phyloP scores from a whole-genome alignment of 1,284 basidiomycete genomes.

The Tilletia caries region DNA sequence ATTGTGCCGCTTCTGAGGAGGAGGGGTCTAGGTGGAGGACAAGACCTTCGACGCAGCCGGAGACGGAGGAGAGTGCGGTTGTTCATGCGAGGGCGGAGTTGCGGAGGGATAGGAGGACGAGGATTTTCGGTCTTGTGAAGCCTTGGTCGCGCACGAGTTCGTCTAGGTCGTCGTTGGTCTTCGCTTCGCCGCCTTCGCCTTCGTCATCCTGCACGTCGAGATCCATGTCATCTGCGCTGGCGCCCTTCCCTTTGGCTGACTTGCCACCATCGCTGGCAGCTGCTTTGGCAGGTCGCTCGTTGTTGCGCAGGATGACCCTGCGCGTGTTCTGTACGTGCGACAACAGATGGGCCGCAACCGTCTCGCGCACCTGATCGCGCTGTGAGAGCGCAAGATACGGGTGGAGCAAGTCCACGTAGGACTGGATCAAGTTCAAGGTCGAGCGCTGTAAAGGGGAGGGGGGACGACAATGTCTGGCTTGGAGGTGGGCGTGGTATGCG shows the following conservation, averaged over 20 bases:
- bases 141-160: constrained; percentile 74
- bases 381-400: constrained; percentile 27
- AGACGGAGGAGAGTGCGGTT: constrained; percentile 29
- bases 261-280: constrained; percentile 18
- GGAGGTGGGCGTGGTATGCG: constrained; percentile 21
- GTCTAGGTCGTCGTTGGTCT: background rate
- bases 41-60: constrained; percentile 25
- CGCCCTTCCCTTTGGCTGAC: constrained; percentile 47
- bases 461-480: constrained; percentile 1
- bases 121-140: constrained; percentile 90
- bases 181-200: background rate
- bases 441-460: constrained; percentile 27
- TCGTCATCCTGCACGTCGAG: constrained; percentile 23
- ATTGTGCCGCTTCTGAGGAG: background rate
- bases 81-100: constrained; percentile 77
- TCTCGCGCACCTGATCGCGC: constrained; percentile 27
- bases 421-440: constrained; percentile 29
- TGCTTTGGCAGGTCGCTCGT: constrained; percentile 68
- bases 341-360: constrained; percentile 40
- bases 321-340: constrained; percentile 68
- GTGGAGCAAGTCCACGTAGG: constrained; percentile 43
- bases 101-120: constrained; percentile 87
- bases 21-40: background rate
- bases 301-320: constrained; percentile 87
- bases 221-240: constrained; percentile 56